phyloP scores from a whole-genome alignment of 2,329 filamentous ascomycete species.

The Colletotrichum tofieldiae region DNA sequence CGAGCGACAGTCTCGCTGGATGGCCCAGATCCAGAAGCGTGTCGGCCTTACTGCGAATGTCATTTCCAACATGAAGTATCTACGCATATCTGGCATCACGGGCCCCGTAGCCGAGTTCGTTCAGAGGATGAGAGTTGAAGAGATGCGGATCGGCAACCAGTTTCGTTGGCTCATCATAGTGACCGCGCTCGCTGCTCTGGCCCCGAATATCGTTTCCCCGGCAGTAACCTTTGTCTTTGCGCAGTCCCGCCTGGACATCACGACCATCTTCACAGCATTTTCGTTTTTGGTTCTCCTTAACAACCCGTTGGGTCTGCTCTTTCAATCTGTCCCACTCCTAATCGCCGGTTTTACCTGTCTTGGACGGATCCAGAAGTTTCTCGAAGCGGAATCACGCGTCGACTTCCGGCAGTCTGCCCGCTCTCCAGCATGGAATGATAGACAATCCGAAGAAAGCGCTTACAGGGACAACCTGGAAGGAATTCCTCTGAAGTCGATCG shows the following conservation, averaged over 20 bases:
- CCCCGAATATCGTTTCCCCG: constrained; percentile 55
- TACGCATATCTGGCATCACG: constrained; percentile 52
- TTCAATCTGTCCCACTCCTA: constrained; percentile 53
- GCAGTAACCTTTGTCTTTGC: constrained; percentile 52
- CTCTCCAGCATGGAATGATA: constrained; percentile 3
- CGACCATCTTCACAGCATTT: constrained; percentile 51
- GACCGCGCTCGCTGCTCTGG: constrained; percentile 50
- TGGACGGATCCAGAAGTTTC: constrained; percentile 55
- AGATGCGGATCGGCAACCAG: constrained; percentile 45
- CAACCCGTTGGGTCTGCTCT: constrained; percentile 50
- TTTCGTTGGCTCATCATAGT: constrained; percentile 48
- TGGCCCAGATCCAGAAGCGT: constrained; percentile 50
- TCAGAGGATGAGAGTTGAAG: constrained; percentile 46
- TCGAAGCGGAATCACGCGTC: constrained; percentile 48
- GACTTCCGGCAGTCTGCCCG: constrained; percentile 47
- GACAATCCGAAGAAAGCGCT: constrained; percentile 40
- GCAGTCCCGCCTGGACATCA: constrained; percentile 44
- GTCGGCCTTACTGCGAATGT: constrained; percentile 46
- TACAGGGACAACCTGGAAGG: constrained; percentile 29
- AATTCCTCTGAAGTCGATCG: constrained; percentile 7
- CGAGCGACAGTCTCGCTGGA: constrained; percentile 49
- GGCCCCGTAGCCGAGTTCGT: constrained; percentile 47
- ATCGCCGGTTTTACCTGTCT: constrained; percentile 53
- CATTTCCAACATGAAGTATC: constrained; percentile 49
- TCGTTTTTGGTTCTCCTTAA: constrained; percentile 55